phyloP scores from a whole-genome alignment of 2,329 filamentous ascomycete genomes.

The Colletotrichum salicis region DNA sequence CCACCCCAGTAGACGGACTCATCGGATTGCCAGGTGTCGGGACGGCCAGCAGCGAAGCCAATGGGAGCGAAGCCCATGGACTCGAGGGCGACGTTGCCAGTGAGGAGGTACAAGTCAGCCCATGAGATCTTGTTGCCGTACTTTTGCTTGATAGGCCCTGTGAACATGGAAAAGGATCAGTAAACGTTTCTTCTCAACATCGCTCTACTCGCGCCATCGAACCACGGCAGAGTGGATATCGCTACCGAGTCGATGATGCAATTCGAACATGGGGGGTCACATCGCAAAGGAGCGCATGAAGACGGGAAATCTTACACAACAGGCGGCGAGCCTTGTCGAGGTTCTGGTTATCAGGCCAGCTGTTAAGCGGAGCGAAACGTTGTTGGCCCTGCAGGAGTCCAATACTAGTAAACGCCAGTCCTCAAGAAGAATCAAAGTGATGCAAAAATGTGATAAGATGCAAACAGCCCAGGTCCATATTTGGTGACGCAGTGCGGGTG shows the following conservation, averaged over 20 bases:
- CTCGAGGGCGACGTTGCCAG: constrained; percentile 81
- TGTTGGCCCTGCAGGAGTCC: constrained; percentile 68
- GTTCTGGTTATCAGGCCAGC: constrained; percentile 82
- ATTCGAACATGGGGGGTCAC: not conserved
- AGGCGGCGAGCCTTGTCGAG: constrained; percentile 85
- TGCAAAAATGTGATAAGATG: constrained; percentile 6
- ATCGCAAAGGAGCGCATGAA: not conserved
- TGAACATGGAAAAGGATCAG: not conserved
- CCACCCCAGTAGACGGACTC: constrained; percentile 82
- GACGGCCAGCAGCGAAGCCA: constrained; percentile 78
- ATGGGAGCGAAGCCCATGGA: constrained; percentile 80
- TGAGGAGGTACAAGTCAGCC: constrained; percentile 77
- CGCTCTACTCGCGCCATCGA: not conserved
- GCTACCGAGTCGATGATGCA: constrained; percentile 9
- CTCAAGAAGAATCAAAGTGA: constrained; percentile 8
- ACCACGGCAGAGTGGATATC: not conserved
- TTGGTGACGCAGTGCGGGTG: constrained; percentile 13
- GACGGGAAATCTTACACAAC: constrained; percentile 49
- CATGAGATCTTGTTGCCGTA: constrained; percentile 86
- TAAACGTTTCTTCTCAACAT: constrained; percentile 54
- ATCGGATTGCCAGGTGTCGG: constrained; percentile 80
- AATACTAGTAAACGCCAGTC: constrained; percentile 29
- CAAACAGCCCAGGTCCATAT: constrained; percentile 16
- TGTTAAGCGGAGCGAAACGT: constrained; percentile 83
- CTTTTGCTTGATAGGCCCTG: constrained; percentile 79